Conservation (phyloP, 31 red algal species). For the Pterothamnion heteromorphum region DNA sequence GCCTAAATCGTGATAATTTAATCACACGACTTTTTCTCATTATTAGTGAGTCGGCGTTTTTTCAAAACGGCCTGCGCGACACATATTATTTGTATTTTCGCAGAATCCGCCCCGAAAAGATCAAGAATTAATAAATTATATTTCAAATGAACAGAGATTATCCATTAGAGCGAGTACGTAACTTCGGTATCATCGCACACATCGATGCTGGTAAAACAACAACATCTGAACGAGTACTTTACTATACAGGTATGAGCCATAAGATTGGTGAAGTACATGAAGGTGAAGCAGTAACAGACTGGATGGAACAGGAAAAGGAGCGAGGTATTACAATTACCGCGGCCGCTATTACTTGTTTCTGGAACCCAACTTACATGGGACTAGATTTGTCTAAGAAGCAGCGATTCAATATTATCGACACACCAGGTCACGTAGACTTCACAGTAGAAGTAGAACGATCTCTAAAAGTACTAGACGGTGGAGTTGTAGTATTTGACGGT, state of each 20-base stretch:
- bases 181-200: slow-evolving; percentile 98
- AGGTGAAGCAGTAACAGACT: slow-evolving; percentile 98
- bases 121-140: too few species aligned
- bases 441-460: slow-evolving; percentile 97
- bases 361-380: slow-evolving; percentile 38
- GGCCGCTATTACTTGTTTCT: slow-evolving; percentile 92
- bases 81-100: too few species aligned
- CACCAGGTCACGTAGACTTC: slow-evolving; percentile 99
- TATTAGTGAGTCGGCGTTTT: too few species aligned
- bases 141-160: slow-evolving; percentile 39
- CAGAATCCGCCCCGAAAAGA: too few species aligned
- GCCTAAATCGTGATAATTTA: too few species aligned
- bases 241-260: slow-evolving; percentile 97
- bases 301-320: slow-evolving; percentile 99
- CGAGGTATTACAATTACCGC: slow-evolving; percentile 99
- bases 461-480: slow-evolving; percentile 96
- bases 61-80: too few species aligned
- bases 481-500: slow-evolving; percentile 95
- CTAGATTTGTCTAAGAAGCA: too few species aligned
- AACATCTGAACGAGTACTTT: slow-evolving; percentile 99
- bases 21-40: too few species aligned
- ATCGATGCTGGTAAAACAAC: slow-evolving; percentile 99
- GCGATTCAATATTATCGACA: too few species aligned
- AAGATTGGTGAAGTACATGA: slow-evolving; percentile 99
- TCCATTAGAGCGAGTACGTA: slow-evolving; percentile 65